Conservation (phyloP, 192 early-diverging fungal species). For the Backusella luteola region DNA sequence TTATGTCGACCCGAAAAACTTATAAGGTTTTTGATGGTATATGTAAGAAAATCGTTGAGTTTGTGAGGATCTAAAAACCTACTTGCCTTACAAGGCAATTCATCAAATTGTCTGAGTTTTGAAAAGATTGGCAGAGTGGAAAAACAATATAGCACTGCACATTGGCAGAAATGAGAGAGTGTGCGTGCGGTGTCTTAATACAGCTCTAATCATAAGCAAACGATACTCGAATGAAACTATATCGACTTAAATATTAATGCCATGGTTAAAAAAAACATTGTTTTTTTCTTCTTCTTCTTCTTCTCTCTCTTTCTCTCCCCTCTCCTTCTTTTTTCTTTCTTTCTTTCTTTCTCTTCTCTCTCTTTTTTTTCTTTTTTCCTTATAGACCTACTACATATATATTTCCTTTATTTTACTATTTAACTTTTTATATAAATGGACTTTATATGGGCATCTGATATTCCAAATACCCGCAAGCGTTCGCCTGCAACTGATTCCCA, state of each 20-base stretch:
- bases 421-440: conserved; percentile 10
- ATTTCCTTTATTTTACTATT: background rate
- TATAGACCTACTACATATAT: background rate
- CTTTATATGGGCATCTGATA: conserved; percentile 22
- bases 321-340: conserved; percentile 9
- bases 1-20: too few species aligned
- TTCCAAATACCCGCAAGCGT: conserved; percentile 17
- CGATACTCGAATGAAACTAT: background rate
- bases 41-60: background rate
- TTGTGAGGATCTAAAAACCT: background rate
- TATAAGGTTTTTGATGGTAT: background rate
- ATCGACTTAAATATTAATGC: background rate
- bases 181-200: background rate
- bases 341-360: background rate
- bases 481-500: background rate
- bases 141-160: background rate
- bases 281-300: background rate
- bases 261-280: background rate
- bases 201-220: background rate
- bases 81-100: background rate
- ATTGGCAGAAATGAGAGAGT: background rate
- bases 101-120: background rate
- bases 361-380: background rate
- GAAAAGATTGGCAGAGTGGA: background rate
- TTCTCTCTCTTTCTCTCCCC: background rate